These are phyloP conservation scores for Rhynchosporium agropyri DNA, from an alignment of 2,329 filamentous ascomycete genomes.

Conservation along the genomic window DNA sequence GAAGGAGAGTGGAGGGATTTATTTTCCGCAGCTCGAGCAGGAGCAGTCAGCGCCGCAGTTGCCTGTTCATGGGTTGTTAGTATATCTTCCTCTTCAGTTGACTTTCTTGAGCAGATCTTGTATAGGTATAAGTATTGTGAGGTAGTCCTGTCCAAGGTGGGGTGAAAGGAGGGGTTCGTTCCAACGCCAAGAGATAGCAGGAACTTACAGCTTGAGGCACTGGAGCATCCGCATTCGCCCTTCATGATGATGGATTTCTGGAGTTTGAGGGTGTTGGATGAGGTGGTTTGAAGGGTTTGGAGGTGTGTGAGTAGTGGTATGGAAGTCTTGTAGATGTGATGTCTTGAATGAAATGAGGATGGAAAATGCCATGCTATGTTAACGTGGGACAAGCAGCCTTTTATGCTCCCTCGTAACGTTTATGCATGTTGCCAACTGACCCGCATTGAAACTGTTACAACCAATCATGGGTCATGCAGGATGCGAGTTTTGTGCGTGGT, in stretches of 20 bases:
- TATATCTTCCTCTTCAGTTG: background rate
- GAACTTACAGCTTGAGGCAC: conserved; percentile 43
- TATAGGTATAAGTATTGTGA: background rate
- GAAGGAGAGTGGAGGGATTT: conserved; percentile 31
- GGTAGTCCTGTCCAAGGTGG: background rate
- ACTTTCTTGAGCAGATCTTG: background rate
- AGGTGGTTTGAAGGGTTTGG: conserved; percentile 9
- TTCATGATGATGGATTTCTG: conserved; percentile 42
- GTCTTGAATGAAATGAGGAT: conserved; percentile 4
- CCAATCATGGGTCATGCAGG: background rate
- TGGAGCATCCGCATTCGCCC: conserved; percentile 46
- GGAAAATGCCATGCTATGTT: background rate
- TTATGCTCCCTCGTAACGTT: conserved; percentile 8
- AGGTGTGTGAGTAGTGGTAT: background rate
- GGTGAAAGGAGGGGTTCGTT: conserved; percentile 16
- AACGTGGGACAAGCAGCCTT: conserved; percentile 16
- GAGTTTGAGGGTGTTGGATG: background rate
- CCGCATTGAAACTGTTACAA: background rate
- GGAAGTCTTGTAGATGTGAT: conserved; percentile 1
- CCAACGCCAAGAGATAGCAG: conserved; percentile 1
- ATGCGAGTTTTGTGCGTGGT: conserved; percentile 15
- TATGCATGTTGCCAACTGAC: background rate
- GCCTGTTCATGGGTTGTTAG: conserved; percentile 28
- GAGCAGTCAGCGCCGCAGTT: conserved; percentile 42
- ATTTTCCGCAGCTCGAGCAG: conserved; percentile 45